These are phyloP conservation scores for Acanthamoeba triangularis DNA, from an alignment of 208 protist species.

Conservation along the genomic window DNA sequence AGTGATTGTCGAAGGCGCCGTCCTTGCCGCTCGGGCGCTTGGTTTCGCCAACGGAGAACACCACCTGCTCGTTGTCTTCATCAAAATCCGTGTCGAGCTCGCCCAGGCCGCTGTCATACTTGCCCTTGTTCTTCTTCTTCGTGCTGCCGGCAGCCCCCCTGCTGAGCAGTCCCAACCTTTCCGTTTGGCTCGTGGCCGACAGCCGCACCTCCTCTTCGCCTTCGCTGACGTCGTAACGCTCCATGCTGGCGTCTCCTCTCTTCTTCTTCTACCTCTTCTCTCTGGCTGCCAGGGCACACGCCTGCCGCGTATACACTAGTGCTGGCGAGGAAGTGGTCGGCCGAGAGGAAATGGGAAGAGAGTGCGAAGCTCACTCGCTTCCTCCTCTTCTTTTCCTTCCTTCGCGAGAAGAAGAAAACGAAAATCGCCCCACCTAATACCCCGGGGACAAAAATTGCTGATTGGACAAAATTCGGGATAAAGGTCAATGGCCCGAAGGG, in stretches of 20 bases:
- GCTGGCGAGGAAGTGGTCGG: too few relatives aligned
- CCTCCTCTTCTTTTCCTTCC: too few relatives aligned
- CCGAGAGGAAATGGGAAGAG: too few relatives aligned
- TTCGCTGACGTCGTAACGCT: slow-evolving; percentile 13
- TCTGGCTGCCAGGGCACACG: too few relatives aligned
- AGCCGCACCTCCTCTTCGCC: neutral
- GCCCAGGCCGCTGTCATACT: neutral
- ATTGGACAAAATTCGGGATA: too few relatives aligned
- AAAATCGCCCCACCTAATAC: too few relatives aligned
- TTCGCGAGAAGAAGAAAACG: too few relatives aligned
- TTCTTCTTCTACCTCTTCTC: neutral
- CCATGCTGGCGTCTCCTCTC: neutral
- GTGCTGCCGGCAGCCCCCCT: neutral
- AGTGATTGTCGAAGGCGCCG: neutral
- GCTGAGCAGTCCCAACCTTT: neutral
- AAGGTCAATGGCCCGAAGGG: too few relatives aligned
- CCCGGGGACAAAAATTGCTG: too few relatives aligned
- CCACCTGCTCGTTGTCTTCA: slow-evolving; percentile 17
- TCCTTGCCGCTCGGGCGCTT: neutral
- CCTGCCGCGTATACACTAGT: too few relatives aligned
- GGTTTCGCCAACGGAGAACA: slow-evolving; percentile 46
- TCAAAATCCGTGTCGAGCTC: slow-evolving; percentile 1
- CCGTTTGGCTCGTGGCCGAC: neutral
- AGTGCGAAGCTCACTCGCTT: too few relatives aligned
- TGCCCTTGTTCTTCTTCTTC: slow-evolving; percentile 39